phyloP scores from a whole-genome alignment of 495 filamentous ascomycete genomes.

The Hyaloscypha finlandica region DNA sequence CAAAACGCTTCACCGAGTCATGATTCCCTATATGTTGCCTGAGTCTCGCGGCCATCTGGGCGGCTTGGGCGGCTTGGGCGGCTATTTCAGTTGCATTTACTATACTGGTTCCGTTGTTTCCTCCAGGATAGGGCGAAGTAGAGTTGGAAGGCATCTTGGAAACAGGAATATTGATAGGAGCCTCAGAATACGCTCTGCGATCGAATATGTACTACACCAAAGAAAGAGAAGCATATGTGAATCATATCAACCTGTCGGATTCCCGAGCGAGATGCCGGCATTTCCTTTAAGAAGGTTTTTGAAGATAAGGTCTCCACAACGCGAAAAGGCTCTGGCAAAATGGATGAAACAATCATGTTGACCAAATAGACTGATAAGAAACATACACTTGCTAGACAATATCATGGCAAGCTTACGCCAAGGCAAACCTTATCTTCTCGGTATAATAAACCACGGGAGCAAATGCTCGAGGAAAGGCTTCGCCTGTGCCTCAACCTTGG shows the following conservation, averaged over 20 bases:
- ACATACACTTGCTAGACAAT: neutral
- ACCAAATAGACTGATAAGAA: neutral
- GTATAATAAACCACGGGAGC: slow-evolving; percentile 1
- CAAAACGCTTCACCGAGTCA: slow-evolving; percentile 42
- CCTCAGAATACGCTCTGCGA: neutral
- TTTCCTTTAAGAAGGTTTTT: neutral
- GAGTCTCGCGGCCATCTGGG: slow-evolving; percentile 1
- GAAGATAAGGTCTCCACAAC: neutral
- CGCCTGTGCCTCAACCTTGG: neutral
- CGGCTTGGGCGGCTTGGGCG: slow-evolving; percentile 2
- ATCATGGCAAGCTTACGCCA: neutral
- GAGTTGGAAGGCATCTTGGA: slow-evolving; percentile 14
- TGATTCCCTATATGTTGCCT: slow-evolving; percentile 35
- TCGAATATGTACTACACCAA: neutral
- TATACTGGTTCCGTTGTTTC: neutral
- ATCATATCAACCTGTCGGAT: neutral
- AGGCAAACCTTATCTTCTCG: neutral
- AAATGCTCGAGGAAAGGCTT: neutral
- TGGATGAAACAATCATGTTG: slow-evolving; percentile 20
- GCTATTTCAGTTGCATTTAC: neutral
- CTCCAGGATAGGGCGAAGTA: neutral
- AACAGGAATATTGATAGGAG: neutral
- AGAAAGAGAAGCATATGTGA: slow-evolving; percentile 8
- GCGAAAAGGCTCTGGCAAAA: slow-evolving; percentile 6
- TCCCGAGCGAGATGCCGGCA: neutral